A percentile compares a stretch with the other conserved stretches of the same genome.
Evolutionary conservation across 164 flowering plant genomes (phyloP).

Genomic region (Piper betle): DNA sequence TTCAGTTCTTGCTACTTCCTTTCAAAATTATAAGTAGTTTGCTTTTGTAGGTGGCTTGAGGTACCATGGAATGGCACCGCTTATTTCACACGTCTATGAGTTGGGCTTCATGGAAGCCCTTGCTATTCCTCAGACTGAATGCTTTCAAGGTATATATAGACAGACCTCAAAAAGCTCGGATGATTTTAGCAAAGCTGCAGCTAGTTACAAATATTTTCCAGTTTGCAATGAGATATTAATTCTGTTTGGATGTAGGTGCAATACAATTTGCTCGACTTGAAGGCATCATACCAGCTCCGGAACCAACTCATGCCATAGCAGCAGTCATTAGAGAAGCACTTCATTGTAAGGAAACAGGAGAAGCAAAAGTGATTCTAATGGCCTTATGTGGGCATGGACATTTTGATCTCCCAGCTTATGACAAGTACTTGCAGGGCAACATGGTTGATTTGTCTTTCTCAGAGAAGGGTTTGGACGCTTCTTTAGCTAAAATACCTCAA

Average conservation of each 20-base stretch:
- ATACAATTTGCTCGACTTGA: conserved; percentile 79
- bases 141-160: conserved; percentile 83
- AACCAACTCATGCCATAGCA: conserved; percentile 96
- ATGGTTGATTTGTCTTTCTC: conserved; percentile 65
- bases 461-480: conserved; percentile 42
- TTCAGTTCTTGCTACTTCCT: not conserved
- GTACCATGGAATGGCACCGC: conserved; percentile 97
- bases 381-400: conserved; percentile 99
- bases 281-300: conserved; percentile 93
- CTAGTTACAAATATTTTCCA: too few relatives aligned
- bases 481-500: conserved; percentile 58
- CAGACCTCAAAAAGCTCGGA: not conserved
- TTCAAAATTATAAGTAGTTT: not conserved
- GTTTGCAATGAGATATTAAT: too few relatives aligned
- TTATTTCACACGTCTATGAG: conserved; percentile 85
- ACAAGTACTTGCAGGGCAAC: conserved; percentile 72
- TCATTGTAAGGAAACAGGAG: conserved; percentile 68
- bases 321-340: conserved; percentile 92
- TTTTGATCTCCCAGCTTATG: conserved; percentile 86
- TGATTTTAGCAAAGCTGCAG: too few relatives aligned
- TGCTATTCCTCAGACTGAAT: conserved; percentile 78
- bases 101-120: conserved; percentile 81
- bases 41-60: conserved; percentile 68
- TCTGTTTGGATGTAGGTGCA: conserved; percentile 45
- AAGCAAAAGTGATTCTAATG: conserved; percentile 74